Evolutionary conservation across 202 grass and related monocot species (phyloP), one percentile per base, ranked within the genome.

Genomic region (Panicum hallii): DNA sequence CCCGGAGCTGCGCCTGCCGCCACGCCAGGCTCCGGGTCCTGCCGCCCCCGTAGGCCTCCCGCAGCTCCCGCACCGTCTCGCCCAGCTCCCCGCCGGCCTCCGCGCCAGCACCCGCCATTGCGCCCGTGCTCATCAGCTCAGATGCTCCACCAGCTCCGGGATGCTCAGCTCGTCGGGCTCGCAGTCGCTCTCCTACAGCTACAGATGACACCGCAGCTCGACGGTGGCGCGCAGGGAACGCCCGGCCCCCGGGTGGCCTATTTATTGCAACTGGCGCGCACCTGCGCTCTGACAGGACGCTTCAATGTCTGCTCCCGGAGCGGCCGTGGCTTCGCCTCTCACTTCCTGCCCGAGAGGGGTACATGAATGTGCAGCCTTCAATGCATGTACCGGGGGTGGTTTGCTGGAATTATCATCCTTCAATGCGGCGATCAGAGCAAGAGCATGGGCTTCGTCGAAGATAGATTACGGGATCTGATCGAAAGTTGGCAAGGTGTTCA

Each of bases 1-100:
- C 89, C 61, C 78, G 70, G 17, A 95, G 95, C 82, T 98, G 95
- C 32, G 89, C 30, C 79, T 83, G 78, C 73, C 93, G 87, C 95
- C 95, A 98, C 19, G 88, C 50, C 36, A 95, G 64, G 57, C 88
- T 80, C 79, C 89, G 88, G 9, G 95, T 98, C 80, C 70, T 57
- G 55, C 93, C 93, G 80, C 81, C 79, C 70, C 89, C 91, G 62
- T 86, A 95, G 44, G 80, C 78, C 41, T 60, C 77, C 38, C 88
- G 70, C 20, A 93, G 80, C 84, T 95, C 93, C 0, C 74, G 46
- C 79, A 88, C 32, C 73, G 75, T 53, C 26, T 45, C 84, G 36
- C 77, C 70, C 49, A 91, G 34, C 67, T 6, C 72, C 30, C 34
- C 34, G 3, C 9, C 67, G 11, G 19, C 11, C n/a, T 2, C 67